Base-by-base conservation (phyloP, 2,329 filamentous ascomycete species). In the Aureobasidium mangrovei region DNA sequence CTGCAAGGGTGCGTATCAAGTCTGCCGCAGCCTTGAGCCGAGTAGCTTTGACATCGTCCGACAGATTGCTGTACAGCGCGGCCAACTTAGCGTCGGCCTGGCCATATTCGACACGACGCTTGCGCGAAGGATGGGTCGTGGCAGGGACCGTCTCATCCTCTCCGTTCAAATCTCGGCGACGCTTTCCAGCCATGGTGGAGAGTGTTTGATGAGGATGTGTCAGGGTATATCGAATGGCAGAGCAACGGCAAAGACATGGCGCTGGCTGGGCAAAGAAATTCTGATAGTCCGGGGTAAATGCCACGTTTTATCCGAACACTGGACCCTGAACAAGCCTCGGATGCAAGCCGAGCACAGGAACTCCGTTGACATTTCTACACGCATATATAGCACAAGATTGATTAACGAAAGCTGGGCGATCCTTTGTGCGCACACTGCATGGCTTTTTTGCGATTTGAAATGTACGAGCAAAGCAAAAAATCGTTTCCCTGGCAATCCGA, bases 21-120 rank as follows among this genome's bases (percentile, higher is more conserved):
- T 71, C 65, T 58, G 70, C 72, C 7, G 74, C 72, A 48, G 74
- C 74, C 53, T 71, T 66, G 32, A 75, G 62, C 43, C 74, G 68
- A 8, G 70, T 65, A 32, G 70, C 65, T 53, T 72, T 66, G 12
- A 71, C 68, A 59, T 77, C 73, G 49, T 75, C 71, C 28, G 74
- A 69, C 6, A 77, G 67, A 56, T 74, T 67, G 52, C 72, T 70
- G 61, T 74, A 75, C 42, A 75, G 69, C 59, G 69, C 68, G 33
- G 71, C 71, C 12, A 76, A 66, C 59, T 72, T 68, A 46, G 69
- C 60, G 58, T 74, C 67, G 32, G 67, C 67, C 57, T 72, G 67
- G 41, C 66, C 68, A 57, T 69, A 66, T 58, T 66, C 62, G 29
- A 65, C 55, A 31, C 64, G 64, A 39, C 63, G 66, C 57, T 65